Percentiles rank a stretch among this genome's conserved stretches.
These are phyloP conservation scores for Albugo candida DNA, from an alignment of 352 stramenopile species.

Conservation along the genomic window DNA sequence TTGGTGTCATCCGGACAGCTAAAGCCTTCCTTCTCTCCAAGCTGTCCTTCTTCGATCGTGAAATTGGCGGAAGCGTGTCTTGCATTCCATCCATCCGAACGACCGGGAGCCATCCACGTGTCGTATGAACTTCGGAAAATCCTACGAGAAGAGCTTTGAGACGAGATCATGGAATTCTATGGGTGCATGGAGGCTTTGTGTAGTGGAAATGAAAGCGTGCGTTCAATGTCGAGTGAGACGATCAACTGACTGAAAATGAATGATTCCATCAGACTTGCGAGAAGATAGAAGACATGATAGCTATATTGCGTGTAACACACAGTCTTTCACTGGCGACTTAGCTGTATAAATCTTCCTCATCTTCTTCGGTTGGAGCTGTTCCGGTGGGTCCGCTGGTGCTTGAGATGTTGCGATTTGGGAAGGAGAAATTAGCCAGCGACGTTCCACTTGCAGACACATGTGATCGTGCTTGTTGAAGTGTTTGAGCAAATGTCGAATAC, in stretches of 20 bases:
- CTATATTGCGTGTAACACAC: no score
- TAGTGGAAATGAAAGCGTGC: no score
- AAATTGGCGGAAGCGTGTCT: conserved; percentile 37
- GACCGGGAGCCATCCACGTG: conserved; percentile 53
- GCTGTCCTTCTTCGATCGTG: conserved; percentile 30
- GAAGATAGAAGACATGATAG: no score
- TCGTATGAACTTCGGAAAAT: conserved; percentile 65
- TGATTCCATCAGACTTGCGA: no score
- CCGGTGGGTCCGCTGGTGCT: conserved; percentile 21
- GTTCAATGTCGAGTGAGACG: no score
- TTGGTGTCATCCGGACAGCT: conserved; percentile 47
- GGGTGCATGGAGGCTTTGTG: no score
- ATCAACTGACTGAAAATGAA: no score
- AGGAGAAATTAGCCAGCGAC: conserved; percentile 93
- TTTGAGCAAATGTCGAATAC: conserved; percentile 75
- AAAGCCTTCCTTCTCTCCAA: conserved; percentile 31
- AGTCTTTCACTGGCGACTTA: conserved; percentile 18
- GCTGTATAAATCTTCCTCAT: conserved; percentile 97
- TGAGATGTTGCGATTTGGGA: conserved; percentile 66
- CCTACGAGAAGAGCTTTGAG: conserved; percentile 12
- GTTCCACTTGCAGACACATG: conserved; percentile 83
- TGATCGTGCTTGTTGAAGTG: conserved; percentile 90
- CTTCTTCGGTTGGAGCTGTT: conserved; percentile 64
- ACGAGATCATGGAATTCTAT: no score
- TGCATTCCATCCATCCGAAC: conserved; percentile 34